Base-by-base conservation (phyloP, 2,329 filamentous ascomycete genomes). In the Aspergillus terreus region DNA sequence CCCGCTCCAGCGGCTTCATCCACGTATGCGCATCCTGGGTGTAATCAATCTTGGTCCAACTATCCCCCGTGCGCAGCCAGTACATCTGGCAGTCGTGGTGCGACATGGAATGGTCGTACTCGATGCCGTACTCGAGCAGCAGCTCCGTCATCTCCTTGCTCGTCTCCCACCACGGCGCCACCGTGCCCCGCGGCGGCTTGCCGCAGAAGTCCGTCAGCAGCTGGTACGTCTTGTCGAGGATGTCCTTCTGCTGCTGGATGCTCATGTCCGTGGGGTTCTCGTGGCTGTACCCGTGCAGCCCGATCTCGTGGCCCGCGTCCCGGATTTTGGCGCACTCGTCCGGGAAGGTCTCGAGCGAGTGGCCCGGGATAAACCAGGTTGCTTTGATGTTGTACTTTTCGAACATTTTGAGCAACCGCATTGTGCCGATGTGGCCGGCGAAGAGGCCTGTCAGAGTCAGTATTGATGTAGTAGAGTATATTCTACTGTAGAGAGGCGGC, bases 151-250 rank as follows among this genome's bases (percentile, higher is more conserved):
- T 85, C 63, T 89, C 86, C 56, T 82, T 78, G 53, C 80, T 84
- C 0, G 82, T 84, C 63, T 90, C 87, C 87, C 86, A 91, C 79
- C 82, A 91, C 0, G 88, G 88, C 0, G 86, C 87, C 0, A 90
- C 87, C 36, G 80, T 85, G 1, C 88, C 87, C 0, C 85, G 75
- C 0, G 88, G 88, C 0, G 86, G 85, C 69, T 90, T 90, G 10
- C 87, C 84, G 51, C 80, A 82, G 68, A 92, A 92, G 0, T 88
- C 83, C 0, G 83, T 88, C 25, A 92, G 76, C 72, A 90, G 76
- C 21, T 78, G 79, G 70, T 84, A 90, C 2, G 86, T 89, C 72
- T 91, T 90, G 63, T 90, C 87, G 15, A 92, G 78, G 14, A 92
- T 84, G 51, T 88, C 86, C 12, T 79, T 80, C 67, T 92, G 87